Evolutionary conservation across 2,329 filamentous ascomycete genomes (phyloP), one percentile per base, ranked within the genome.

Genomic region (Colletotrichum echinochloae): DNA sequence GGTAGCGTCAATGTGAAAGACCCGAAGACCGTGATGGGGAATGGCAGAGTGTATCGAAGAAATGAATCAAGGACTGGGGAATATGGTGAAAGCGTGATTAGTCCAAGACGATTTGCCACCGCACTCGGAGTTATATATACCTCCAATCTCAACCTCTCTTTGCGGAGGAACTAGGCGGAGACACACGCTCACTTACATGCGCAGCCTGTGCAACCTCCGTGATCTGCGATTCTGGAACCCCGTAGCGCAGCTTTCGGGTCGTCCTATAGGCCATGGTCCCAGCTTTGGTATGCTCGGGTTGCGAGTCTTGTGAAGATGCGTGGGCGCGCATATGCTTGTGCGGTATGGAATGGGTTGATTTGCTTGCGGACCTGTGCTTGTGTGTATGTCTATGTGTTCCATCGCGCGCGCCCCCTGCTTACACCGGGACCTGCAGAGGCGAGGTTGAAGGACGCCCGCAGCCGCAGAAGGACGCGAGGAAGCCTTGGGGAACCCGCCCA

Each of bases 111-210:
- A 56, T 62, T 70, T 46, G 67, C 67, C 67, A 67, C 67, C 56
- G 14, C 23, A 44, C 41, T 56, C 41, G 16, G 51, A n/a, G 63
- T 67, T 70, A 70, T 70, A 69, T 69, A 70, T 70, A 70, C 56
- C 62, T 14, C 60, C 35, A 14, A 23, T 18, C 49, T 44, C 8
- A 12, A 41, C 37, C 26, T n/a, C 26, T 52, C 46, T 23, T 20
- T n/a, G 60, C 46, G 30, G 33, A n/a, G 16, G 12, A 26, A 11
- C 3, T 5, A 30, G 30, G 20, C 2, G 20, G n/a, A 30, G 33
- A 23, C 12, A 26, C 14, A 44, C 5, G 7, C 26, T 23, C 20
- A 61, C 30, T 49, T 18, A 35, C n/a, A 35, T 39, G 35, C 4
- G n/a, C n/a, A 30, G 4, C 52, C 41, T 23, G 62, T 59, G 62